Percentiles rank a stretch among this genome's conserved stretches.
Conservation (phyloP, 139 green algal genomes). For the Haematococcus sp. region DNA sequence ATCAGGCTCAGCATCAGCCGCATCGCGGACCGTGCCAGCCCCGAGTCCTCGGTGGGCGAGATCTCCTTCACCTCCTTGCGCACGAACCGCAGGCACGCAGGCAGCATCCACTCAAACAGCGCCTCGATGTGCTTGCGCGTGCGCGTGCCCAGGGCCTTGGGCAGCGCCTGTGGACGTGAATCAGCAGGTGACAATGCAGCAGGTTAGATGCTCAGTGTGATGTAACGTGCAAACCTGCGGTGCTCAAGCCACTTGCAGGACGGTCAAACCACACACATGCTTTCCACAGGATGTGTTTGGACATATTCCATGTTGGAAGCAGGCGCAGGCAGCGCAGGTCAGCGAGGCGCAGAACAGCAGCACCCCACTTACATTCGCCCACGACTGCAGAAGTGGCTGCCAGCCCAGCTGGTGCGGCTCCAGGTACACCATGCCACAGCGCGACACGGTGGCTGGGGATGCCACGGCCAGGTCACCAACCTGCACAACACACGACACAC, state of each 20-base stretch:
- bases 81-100: constrained; percentile 50
- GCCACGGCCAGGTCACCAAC: constrained; percentile 74
- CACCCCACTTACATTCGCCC: constrained; percentile 41
- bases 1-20: constrained; percentile 51
- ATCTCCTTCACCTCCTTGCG: constrained; percentile 68
- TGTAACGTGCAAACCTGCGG: neutral
- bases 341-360: constrained; percentile 9
- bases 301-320: too few relatives aligned
- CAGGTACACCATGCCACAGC: constrained; percentile 84
- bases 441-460: constrained; percentile 74
- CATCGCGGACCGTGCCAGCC: constrained; percentile 52
- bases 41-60: constrained; percentile 61
- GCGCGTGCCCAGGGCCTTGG: constrained; percentile 28
- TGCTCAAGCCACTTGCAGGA: neutral
- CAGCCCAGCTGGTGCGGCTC: constrained; percentile 75
- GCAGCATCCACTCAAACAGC: constrained; percentile 68
- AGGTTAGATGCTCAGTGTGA: neutral
- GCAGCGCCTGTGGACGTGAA: constrained; percentile 50
- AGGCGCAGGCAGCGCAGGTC: too few relatives aligned
- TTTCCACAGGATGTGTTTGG: too few relatives aligned
- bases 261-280: too few relatives aligned
- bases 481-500: constrained; percentile 31
- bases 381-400: constrained; percentile 58
- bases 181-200: too few relatives aligned
- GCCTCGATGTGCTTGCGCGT: constrained; percentile 38